A percentile compares a stretch with the other conserved stretches of the same genome.
These are phyloP conservation scores for Serendipita sp. DNA, from an alignment of 768 basidiomycete genomes.

Conservation along the genomic window DNA sequence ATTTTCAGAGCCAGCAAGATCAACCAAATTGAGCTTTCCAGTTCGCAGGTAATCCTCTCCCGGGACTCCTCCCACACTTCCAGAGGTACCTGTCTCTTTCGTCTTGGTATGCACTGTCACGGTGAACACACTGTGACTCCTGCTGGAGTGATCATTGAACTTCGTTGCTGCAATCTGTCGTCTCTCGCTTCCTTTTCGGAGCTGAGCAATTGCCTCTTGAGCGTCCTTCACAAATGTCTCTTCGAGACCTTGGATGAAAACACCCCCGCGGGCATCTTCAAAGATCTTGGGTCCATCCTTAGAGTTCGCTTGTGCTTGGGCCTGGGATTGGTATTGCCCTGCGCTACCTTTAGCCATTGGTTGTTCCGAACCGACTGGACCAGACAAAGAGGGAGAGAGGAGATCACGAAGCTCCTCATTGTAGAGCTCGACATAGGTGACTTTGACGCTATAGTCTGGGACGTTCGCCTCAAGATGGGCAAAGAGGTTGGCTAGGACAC, in stretches of 20 bases:
- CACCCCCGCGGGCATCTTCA: conserved; percentile 80
- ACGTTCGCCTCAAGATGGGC: conserved; percentile 63
- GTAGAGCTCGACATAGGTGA: conserved; percentile 90
- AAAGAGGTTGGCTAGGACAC: conserved; percentile 82
- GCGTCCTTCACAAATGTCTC: conserved; percentile 74
- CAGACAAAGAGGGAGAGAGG: conserved; percentile 58
- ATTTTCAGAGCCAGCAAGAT: conserved; percentile 86
- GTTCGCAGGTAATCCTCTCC: conserved; percentile 84
- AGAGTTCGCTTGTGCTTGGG: conserved; percentile 24
- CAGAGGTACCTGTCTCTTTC: conserved; percentile 40
- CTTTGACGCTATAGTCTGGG: conserved; percentile 79
- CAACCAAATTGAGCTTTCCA: conserved; percentile 93
- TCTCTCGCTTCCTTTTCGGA: conserved; percentile 79
- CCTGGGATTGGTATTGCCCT: background rate
- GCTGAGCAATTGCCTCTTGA: conserved; percentile 62
- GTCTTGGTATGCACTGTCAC: conserved; percentile 63
- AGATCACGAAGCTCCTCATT: conserved; percentile 97
- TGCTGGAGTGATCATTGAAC: conserved; percentile 93
- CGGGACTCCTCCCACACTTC: background rate
- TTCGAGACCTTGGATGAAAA: conserved; percentile 89
- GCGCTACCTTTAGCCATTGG: conserved; percentile 56
- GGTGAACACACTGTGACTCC: conserved; percentile 96
- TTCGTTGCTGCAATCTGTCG: conserved; percentile 91
- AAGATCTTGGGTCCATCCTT: conserved; percentile 67
- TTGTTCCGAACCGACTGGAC: conserved; percentile 45